These are phyloP conservation scores for Stipa capillata DNA, from an alignment of 176 grass and related monocot species.

Conservation along the genomic window DNA sequence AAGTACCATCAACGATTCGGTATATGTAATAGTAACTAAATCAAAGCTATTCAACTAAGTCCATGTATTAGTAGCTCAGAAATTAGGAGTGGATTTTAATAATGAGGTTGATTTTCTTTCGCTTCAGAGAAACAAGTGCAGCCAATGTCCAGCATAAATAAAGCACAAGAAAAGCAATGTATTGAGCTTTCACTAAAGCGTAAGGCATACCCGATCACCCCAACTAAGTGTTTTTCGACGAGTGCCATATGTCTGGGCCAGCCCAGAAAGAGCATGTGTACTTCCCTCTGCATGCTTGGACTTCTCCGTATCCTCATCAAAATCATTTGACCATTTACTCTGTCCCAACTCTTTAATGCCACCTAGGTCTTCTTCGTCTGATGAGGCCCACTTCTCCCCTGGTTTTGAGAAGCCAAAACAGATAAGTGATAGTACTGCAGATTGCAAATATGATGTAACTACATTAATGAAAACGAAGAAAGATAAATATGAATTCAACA, in stretches of 20 bases:
- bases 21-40: neutral
- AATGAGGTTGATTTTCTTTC: neutral
- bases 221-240: constrained; percentile 63
- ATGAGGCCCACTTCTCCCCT: constrained; percentile 50
- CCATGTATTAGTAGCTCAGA: neutral
- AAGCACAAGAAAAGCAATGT: neutral
- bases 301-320: constrained; percentile 59
- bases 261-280: constrained; percentile 54
- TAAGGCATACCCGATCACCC: constrained; percentile 77
- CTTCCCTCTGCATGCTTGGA: constrained; percentile 30
- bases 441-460: neutral
- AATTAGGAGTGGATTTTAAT: neutral
- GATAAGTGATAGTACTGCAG: neutral
- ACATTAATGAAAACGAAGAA: neutral
- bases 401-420: constrained; percentile 35
- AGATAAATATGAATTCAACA: neutral
- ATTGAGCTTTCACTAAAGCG: neutral
- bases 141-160: neutral
- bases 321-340: constrained; percentile 97
- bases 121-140: neutral
- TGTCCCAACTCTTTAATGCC: constrained; percentile 61
- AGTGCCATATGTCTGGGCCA: constrained; percentile 49
- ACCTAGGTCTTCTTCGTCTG: constrained; percentile 49
- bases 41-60: neutral
- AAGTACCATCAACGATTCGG: neutral